Evolutionary conservation across 257 asterid species (phyloP).

Genomic region (Nicotiana knightiana): DNA sequence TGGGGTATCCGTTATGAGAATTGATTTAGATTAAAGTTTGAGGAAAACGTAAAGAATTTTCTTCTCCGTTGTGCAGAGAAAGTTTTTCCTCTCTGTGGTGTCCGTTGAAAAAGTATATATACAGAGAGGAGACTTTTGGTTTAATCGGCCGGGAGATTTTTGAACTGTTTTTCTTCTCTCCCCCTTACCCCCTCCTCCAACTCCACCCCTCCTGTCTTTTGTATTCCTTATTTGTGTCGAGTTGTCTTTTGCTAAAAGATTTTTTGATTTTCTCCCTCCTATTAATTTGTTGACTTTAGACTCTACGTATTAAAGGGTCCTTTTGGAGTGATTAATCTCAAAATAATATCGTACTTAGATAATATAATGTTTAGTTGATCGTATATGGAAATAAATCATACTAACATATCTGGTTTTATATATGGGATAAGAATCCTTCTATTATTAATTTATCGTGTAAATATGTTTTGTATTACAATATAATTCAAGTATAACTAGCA

Average conservation of each 20-base stretch:
- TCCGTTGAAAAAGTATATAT: not conserved
- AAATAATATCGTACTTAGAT: too few relatives aligned
- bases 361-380: too few relatives aligned
- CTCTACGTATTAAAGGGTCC: too few relatives aligned
- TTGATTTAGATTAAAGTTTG: not conserved
- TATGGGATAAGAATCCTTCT: too few relatives aligned
- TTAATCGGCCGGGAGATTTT: conserved; percentile 7
- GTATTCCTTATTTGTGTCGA: not conserved
- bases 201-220: not conserved
- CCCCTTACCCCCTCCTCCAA: not conserved
- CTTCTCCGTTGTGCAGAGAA: too few relatives aligned
- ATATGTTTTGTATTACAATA: too few relatives aligned
- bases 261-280: not conserved
- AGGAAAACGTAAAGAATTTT: not conserved
- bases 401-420: too few relatives aligned
- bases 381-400: too few relatives aligned
- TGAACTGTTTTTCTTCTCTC: not conserved
- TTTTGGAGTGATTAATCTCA: too few relatives aligned
- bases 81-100: not conserved
- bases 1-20: not conserved
- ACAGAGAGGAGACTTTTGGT: conserved; percentile 7
- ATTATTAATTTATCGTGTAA: too few relatives aligned
- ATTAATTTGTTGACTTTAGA: not conserved
- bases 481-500: too few relatives aligned
- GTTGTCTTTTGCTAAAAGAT: not conserved